Evolutionary conservation across 768 basidiomycete species (phyloP).

Genomic region (Suillus americanus): DNA sequence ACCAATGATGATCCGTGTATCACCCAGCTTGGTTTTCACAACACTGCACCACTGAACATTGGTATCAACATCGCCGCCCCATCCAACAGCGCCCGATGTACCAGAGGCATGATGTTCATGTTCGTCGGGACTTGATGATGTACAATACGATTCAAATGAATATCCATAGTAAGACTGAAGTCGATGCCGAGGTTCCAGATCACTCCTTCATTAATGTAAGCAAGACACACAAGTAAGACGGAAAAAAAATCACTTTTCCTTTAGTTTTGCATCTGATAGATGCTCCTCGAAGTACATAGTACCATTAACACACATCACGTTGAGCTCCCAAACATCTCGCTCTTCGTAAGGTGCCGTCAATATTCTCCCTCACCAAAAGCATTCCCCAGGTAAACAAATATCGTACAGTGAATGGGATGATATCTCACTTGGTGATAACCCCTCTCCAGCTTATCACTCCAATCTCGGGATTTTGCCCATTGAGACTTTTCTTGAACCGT

Average conservation of each 20-base stretch:
- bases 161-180: slow-evolving; percentile 81
- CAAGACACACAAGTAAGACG: neutral
- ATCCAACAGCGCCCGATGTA: slow-evolving; percentile 42
- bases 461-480: slow-evolving; percentile 38
- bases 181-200: slow-evolving; percentile 62
- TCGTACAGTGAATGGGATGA: slow-evolving; percentile 5
- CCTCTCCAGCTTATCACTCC: slow-evolving; percentile 76
- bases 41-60: slow-evolving; percentile 91
- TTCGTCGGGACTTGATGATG: slow-evolving; percentile 36
- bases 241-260: slow-evolving; percentile 52
- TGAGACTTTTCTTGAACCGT: slow-evolving; percentile 37
- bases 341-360: slow-evolving; percentile 83
- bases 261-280: slow-evolving; percentile 52
- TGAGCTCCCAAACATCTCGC: slow-evolving; percentile 76
- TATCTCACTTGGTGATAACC: slow-evolving; percentile 75
- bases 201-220: slow-evolving; percentile 45
- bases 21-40: slow-evolving; percentile 80
- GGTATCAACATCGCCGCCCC: slow-evolving; percentile 83
- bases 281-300: slow-evolving; percentile 79
- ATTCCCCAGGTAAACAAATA: slow-evolving; percentile 17
- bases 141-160: slow-evolving; percentile 88
- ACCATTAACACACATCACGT: slow-evolving; percentile 74
- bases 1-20: slow-evolving; percentile 71
- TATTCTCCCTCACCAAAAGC: slow-evolving; percentile 56
- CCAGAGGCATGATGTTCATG: slow-evolving; percentile 24